Base-by-base conservation (phyloP, 768 basidiomycete species). In the Boletellus emodensis region DNA sequence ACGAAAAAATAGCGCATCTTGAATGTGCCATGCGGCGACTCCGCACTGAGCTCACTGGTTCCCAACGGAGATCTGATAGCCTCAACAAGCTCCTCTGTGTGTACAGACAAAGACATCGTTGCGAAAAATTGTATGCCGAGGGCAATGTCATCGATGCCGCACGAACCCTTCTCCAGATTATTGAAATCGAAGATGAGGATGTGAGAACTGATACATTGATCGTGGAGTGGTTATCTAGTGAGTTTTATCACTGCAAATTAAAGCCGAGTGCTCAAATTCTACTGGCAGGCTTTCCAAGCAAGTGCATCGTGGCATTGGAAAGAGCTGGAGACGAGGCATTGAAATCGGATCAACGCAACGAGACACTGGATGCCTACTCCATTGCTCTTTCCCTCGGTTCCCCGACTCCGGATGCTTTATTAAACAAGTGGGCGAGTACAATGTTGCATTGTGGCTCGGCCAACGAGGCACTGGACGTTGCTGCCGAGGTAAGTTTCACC, bases 101-200 rank as follows among this genome's bases (percentile, higher is more conserved):
- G 0, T 30, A 54, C 17, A 39, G 37, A 20, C 45, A 37, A 37
- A 54, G 50, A 44, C 24, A 48, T 38, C 49, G 18, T 8, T 55
- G 56, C 14, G 49, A 55, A 38, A n/a, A 7, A 3, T 4, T 57
- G 40, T 55, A 36, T 20, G 14, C 28, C 1, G 38, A 35, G 4
- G 51, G 44, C 6, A 30, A 20, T 13, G 6, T 34, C 15, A n/a
- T 49, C 0, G 44, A 39, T 6, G 54, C 52, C 17, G 34, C 51
- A 2, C 2, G 4, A 3, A 28, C 15, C 30, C 44, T 56, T 24
- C 35, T 49, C 17, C 36, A 32, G 8, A 18, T 40, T 3, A n/a
- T 10, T 8, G 6, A 18, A 0, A 40, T 14, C 2, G 33, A 2
- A 35, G 12, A 17, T 26, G 41, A 36, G n/a, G 20, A 39, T 3